phyloP scores from a whole-genome alignment of 305 asterid genomes.

The Solanum hybrid region DNA sequence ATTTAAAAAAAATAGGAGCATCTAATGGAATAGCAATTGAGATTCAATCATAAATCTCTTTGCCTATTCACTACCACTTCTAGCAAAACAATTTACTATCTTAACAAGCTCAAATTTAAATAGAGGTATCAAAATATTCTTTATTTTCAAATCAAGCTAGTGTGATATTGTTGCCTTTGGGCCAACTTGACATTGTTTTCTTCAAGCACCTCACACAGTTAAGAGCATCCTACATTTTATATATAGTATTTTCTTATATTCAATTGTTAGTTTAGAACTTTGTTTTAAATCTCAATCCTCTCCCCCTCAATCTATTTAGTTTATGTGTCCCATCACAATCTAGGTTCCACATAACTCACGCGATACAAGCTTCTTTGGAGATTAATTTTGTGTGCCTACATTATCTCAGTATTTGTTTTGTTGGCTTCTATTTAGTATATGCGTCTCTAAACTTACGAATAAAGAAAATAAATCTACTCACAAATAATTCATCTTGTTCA shows the following conservation, averaged over 20 bases:
- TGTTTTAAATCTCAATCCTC: neutral
- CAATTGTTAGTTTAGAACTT: neutral
- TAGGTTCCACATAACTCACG: neutral
- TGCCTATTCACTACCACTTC: neutral
- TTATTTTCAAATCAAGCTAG: neutral
- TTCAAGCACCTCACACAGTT: neutral
- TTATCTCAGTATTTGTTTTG: neutral
- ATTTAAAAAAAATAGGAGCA: neutral
- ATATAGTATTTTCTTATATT: neutral
- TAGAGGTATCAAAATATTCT: neutral
- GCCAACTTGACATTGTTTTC: neutral
- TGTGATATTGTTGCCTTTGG: neutral
- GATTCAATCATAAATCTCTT: neutral
- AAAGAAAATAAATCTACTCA: neutral
- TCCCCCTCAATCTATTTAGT: neutral
- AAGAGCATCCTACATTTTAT: neutral
- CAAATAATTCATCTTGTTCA: neutral
- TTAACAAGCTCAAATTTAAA: neutral
- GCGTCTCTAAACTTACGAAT: neutral
- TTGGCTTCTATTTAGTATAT: neutral
- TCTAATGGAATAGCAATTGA: no score
- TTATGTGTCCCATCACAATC: neutral
- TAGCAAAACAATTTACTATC: neutral
- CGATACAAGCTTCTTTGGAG: neutral
- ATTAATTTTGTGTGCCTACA: neutral